Percentiles rank a stretch among this genome's conserved stretches.
These are phyloP conservation scores for Cnidoscolus chayamansa DNA, from an alignment of 441 rosid genomes.

Conservation along the genomic window DNA sequence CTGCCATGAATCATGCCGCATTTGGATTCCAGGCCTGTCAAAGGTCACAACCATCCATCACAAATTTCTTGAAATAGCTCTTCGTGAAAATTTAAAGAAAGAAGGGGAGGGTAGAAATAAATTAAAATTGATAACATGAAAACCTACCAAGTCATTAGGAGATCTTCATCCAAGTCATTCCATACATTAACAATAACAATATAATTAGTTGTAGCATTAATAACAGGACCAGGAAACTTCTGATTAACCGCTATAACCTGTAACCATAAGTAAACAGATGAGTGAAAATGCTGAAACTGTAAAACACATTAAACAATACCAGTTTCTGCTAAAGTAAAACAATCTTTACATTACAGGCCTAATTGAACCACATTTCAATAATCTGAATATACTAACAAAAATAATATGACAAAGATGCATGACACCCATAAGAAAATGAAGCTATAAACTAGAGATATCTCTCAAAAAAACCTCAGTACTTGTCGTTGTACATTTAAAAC, in stretches of 20 bases:
- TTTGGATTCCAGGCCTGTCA: slow-evolving; percentile 77
- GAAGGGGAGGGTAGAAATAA: not conserved
- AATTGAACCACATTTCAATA: no score
- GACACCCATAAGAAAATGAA: not conserved
- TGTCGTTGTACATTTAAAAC: not conserved
- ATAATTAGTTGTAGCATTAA: slow-evolving; percentile 75
- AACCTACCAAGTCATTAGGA: slow-evolving; percentile 78
- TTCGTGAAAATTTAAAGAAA: not conserved
- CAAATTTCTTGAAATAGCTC: slow-evolving; percentile 3
- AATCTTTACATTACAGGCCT: no score
- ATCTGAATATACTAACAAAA: no score
- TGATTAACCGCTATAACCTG: slow-evolving; percentile 86
- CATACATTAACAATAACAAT: slow-evolving; percentile 59
- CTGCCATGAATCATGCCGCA: slow-evolving; percentile 85
- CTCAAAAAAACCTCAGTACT: not conserved
- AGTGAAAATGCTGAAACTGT: not conserved
- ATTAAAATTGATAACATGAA: not conserved
- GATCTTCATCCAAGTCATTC: slow-evolving; percentile 66
- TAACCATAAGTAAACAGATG: slow-evolving; percentile 20
- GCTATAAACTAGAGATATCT: not conserved
- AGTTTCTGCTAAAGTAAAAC: not conserved
- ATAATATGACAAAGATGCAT: not conserved
- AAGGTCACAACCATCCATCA: slow-evolving; percentile 4
- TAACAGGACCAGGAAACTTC: slow-evolving; percentile 69
- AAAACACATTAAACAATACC: not conserved